A percentile compares a stretch with the other conserved stretches of the same genome.
phyloP scores from a whole-genome alignment of 2,329 filamentous ascomycete genomes.

The Claviceps sp. region DNA sequence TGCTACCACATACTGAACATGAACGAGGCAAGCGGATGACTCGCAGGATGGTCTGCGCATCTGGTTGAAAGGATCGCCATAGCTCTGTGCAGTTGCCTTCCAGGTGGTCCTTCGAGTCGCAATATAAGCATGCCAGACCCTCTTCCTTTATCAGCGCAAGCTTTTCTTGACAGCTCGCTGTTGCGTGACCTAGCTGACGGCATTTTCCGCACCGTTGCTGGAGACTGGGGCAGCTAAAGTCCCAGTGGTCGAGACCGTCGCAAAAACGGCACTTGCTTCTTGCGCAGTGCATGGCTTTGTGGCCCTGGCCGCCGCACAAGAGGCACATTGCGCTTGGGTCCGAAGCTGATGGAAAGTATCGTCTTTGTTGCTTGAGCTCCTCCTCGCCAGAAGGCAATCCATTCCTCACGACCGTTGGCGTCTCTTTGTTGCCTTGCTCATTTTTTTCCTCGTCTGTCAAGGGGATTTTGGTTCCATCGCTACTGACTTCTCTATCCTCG shows the following conservation, averaged over 20 bases:
- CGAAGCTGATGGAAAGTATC: slow-evolving; percentile 38
- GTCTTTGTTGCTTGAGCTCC: slow-evolving; percentile 26
- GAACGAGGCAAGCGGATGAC: slow-evolving; percentile 36
- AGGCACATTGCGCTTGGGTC: slow-evolving; percentile 34
- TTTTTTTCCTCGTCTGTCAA: not conserved
- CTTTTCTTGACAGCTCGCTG: slow-evolving; percentile 40
- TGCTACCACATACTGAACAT: slow-evolving; percentile 43
- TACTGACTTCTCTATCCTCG: slow-evolving; percentile 2
- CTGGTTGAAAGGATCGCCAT: slow-evolving; percentile 43
- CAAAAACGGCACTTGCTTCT: slow-evolving; percentile 35
- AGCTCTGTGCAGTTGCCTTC: slow-evolving; percentile 47
- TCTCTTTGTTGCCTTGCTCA: not conserved
- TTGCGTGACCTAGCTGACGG: slow-evolving; percentile 45
- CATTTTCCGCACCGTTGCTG: slow-evolving; percentile 44
- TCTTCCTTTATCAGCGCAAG: slow-evolving; percentile 38
- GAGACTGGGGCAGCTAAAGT: slow-evolving; percentile 36
- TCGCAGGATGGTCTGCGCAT: slow-evolving; percentile 27
- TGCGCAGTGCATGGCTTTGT: slow-evolving; percentile 32
- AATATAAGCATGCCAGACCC: slow-evolving; percentile 46
- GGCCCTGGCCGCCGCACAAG: slow-evolving; percentile 35
- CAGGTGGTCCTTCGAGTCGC: slow-evolving; percentile 39
- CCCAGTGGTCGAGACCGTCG: slow-evolving; percentile 29
- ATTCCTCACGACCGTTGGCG: slow-evolving; percentile 7
- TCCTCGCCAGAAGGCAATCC: slow-evolving; percentile 17
- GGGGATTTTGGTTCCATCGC: not conserved